Conservation (phyloP, 306 rosid genomes). For the Cucumis sativus region Cucumber_9930_V3 NC_026659.2:28852501-28853000, state of each 20-base stretch:
- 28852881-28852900: conserved; percentile 48
- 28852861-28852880: conserved; percentile 38
- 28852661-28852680: neutral
- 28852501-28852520: neutral
- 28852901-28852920: conserved; percentile 86
- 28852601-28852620: neutral
- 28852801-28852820: neutral
- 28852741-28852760: neutral
- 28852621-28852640: neutral
- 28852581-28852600: neutral
- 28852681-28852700: neutral
- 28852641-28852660: neutral
- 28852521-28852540: neutral
- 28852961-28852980: neutral
- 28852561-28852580: neutral
- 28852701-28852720: neutral
- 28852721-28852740: neutral
- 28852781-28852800: neutral
- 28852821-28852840: conserved; percentile 10
- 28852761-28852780: neutral
- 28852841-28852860: conserved; percentile 53
- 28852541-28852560: neutral
- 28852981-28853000: neutral
- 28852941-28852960: neutral
- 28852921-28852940: conserved; percentile 95